Evolutionary conservation across 495 filamentous ascomycete species (phyloP).

Genomic region (Penicillium angulare): DNA sequence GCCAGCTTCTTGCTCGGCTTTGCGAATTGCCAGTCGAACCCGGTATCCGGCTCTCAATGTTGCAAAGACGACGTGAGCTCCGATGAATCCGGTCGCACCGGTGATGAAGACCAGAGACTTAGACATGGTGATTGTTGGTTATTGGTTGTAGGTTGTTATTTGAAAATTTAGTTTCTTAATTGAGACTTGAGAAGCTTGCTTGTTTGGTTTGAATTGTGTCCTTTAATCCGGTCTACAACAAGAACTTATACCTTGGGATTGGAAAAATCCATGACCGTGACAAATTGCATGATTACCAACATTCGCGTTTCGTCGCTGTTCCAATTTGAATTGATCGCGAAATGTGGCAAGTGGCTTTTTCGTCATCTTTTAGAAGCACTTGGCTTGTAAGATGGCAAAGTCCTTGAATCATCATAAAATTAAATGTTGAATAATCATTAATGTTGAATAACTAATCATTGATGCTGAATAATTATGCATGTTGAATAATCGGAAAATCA

Average conservation of each 20-base stretch:
- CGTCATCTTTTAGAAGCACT: too few species aligned
- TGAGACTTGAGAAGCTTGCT: not conserved
- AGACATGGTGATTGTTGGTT: not conserved
- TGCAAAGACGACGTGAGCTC: constrained; percentile 23
- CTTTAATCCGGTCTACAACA: too few species aligned
- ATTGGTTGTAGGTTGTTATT: too few species aligned
- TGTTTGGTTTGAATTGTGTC: not conserved
- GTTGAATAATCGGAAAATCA: too few species aligned
- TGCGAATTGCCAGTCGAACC: constrained; percentile 22
- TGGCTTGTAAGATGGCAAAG: too few species aligned
- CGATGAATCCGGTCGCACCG: constrained; percentile 20
- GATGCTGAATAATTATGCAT: not conserved
- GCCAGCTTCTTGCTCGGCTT: constrained; percentile 15
- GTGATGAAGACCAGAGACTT: constrained; percentile 26
- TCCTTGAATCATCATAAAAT: not conserved
- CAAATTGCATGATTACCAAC: too few species aligned
- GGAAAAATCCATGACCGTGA: too few species aligned
- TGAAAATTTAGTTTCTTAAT: not conserved
- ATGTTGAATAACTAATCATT: not conserved
- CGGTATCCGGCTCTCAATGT: constrained; percentile 20
- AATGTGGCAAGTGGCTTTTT: not conserved
- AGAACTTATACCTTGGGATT: too few species aligned
- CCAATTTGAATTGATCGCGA: too few species aligned
- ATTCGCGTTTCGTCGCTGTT: too few species aligned
- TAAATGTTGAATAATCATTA: not conserved